These are phyloP conservation scores for Astraeus odoratus DNA, from an alignment of 768 basidiomycete genomes.

Conservation along the genomic window DNA sequence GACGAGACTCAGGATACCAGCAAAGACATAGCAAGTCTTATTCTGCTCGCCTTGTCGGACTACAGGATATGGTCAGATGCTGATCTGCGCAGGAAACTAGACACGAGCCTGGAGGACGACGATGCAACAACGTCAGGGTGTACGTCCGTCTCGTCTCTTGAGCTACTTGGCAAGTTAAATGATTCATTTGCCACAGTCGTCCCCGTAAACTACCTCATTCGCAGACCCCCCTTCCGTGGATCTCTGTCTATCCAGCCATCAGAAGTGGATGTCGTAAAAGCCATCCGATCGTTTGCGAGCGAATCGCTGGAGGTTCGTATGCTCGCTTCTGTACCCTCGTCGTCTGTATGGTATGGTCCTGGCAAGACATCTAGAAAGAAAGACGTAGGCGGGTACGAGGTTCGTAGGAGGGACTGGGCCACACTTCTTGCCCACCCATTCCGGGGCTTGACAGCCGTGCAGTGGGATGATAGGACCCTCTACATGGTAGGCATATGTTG, in stretches of 20 bases:
- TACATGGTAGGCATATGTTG: slow-evolving; percentile 51
- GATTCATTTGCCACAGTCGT: slow-evolving; percentile 40
- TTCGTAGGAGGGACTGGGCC: slow-evolving; percentile 48
- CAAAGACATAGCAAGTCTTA: slow-evolving; percentile 43
- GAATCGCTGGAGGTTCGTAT: slow-evolving; percentile 56
- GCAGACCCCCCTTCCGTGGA: slow-evolving; percentile 23
- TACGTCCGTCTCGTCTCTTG: slow-evolving; percentile 27
- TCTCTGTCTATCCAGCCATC: slow-evolving; percentile 13
- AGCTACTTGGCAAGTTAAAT: slow-evolving; percentile 8
- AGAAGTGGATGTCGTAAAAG: slow-evolving; percentile 50
- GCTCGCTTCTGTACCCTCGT: slow-evolving; percentile 39
- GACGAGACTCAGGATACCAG: slow-evolving; percentile 16
- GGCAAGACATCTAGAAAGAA: slow-evolving; percentile 23
- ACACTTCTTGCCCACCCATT: slow-evolving; percentile 13
- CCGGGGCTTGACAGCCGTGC: slow-evolving; percentile 28
- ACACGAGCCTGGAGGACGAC: slow-evolving; percentile 19
- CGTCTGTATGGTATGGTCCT: slow-evolving; percentile 32
- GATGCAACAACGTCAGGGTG: slow-evolving; percentile 33
- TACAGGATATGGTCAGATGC: slow-evolving; percentile 60
- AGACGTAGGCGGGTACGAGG: slow-evolving; percentile 53
- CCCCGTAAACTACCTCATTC: slow-evolving; percentile 51
- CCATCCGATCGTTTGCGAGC: slow-evolving; percentile 44
- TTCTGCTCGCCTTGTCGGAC: slow-evolving; percentile 61
- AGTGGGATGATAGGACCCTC: slow-evolving; percentile 59
- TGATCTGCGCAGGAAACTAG: slow-evolving; percentile 45